These are phyloP conservation scores for Zasmidium cellare DNA, from an alignment of 2,329 filamentous ascomycete species.

Conservation along the genomic window DNA sequence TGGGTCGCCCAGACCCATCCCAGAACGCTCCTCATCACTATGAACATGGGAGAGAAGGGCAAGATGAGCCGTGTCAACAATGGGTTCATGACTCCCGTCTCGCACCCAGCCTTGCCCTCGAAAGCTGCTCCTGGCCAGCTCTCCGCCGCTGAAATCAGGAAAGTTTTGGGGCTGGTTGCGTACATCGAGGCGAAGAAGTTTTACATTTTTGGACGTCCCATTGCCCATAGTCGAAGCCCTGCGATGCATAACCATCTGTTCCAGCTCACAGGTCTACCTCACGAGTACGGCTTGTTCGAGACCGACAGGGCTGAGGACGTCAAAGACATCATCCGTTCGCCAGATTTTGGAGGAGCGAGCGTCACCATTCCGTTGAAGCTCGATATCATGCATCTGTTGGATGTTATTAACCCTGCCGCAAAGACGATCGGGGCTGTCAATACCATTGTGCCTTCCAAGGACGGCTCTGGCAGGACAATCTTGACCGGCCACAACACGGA, in stretches of 20 bases:
- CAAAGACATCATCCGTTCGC: slow-evolving; percentile 63
- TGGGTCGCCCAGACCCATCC: slow-evolving; percentile 72
- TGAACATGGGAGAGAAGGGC: slow-evolving; percentile 90
- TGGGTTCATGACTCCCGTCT: slow-evolving; percentile 90
- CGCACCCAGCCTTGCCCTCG: slow-evolving; percentile 83
- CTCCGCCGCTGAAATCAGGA: slow-evolving; percentile 83
- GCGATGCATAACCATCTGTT: slow-evolving; percentile 89
- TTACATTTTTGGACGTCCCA: slow-evolving; percentile 84
- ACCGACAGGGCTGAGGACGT: slow-evolving; percentile 66
- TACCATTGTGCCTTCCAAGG: slow-evolving; percentile 70
- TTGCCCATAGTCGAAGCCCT: slow-evolving; percentile 79
- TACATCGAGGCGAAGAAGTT: slow-evolving; percentile 75
- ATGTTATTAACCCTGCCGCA: slow-evolving; percentile 77
- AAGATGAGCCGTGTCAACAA: slow-evolving; percentile 91
- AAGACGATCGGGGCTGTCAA: slow-evolving; percentile 88
- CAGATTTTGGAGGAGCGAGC: slow-evolving; percentile 86
- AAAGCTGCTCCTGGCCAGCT: slow-evolving; percentile 93
- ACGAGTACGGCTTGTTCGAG: slow-evolving; percentile 76
- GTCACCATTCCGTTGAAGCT: slow-evolving; percentile 95
- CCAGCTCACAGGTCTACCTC: slow-evolving; percentile 72
- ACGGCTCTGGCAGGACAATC: slow-evolving; percentile 38
- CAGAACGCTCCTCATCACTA: slow-evolving; percentile 77
- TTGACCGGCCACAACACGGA: slow-evolving; percentile 92
- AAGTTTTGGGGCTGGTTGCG: slow-evolving; percentile 74
- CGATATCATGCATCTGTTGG: slow-evolving; percentile 78